Conservation (phyloP, 2,329 filamentous ascomycete genomes). For the Sporothrix pseudoabietina region DNA sequence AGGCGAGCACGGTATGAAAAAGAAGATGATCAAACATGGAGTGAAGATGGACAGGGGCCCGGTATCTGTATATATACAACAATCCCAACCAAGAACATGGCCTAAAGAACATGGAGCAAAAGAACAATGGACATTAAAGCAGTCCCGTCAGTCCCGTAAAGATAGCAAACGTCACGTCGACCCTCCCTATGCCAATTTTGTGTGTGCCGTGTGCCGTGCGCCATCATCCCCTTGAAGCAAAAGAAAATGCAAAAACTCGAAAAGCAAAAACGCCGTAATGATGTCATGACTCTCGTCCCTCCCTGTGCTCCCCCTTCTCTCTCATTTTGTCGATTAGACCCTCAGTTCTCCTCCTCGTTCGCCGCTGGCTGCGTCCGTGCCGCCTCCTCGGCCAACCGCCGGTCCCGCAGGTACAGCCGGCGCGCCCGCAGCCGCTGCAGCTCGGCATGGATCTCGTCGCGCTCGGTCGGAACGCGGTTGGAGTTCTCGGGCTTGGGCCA, state of each 20-base stretch:
- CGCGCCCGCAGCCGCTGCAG: slow-evolving; percentile 68
- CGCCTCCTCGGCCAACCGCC: slow-evolving; percentile 48
- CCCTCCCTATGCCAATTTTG: slow-evolving; percentile 9
- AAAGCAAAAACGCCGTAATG: slow-evolving; percentile 21
- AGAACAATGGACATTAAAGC: background rate
- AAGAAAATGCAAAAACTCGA: background rate
- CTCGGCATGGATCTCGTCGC: slow-evolving; percentile 81
- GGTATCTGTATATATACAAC: slow-evolving; percentile 15
- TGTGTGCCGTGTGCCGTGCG: slow-evolving; percentile 9
- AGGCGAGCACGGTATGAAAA: background rate
- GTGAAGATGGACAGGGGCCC: slow-evolving; percentile 5
- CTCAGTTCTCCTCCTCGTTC: slow-evolving; percentile 19
- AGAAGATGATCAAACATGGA: background rate
- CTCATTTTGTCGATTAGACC: too few relatives aligned
- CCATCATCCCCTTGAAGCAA: background rate
- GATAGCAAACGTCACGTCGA: slow-evolving; percentile 1
- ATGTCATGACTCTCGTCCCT: background rate
- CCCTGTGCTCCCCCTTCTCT: background rate
- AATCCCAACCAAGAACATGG: background rate
- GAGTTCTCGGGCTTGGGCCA: slow-evolving; percentile 84
- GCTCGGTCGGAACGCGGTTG: slow-evolving; percentile 74
- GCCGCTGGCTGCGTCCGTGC: slow-evolving; percentile 32
- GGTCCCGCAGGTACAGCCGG: slow-evolving; percentile 77
- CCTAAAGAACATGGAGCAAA: background rate
- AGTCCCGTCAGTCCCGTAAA: background rate